Evolutionary conservation across 1,139 yeast genomes (phyloP).

Genomic region (Candida pseudoviswanathii): DNA sequence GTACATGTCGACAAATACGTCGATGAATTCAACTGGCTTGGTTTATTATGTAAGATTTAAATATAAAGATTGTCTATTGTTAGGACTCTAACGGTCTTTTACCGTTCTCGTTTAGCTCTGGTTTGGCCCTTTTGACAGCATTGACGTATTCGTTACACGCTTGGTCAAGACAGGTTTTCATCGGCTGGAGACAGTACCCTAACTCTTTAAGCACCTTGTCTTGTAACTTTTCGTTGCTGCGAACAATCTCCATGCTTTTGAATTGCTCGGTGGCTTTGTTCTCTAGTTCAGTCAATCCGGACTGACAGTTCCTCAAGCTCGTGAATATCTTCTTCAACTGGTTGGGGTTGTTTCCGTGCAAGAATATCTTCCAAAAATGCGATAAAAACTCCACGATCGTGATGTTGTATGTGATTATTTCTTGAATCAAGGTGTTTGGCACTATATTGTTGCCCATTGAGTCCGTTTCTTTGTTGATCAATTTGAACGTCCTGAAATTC

Average conservation of each 20-base stretch:
- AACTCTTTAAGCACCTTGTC: slow-evolving; percentile 40
- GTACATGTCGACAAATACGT: slow-evolving; percentile 7
- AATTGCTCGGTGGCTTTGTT: slow-evolving; percentile 16
- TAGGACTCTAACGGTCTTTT: slow-evolving; percentile 21
- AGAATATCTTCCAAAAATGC: slow-evolving; percentile 47
- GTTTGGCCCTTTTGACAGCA: slow-evolving; percentile 22
- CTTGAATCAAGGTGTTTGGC: slow-evolving; percentile 31
- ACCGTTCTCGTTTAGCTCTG: slow-evolving; percentile 29
- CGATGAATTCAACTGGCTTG: slow-evolving; percentile 16
- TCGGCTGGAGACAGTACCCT: slow-evolving; percentile 30
- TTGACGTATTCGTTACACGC: slow-evolving; percentile 35
- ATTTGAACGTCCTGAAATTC: slow-evolving; percentile 45
- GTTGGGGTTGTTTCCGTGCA: slow-evolving; percentile 39
- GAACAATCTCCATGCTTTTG: slow-evolving; percentile 14
- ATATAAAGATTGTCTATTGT: too few relatives aligned
- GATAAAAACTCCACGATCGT: slow-evolving; percentile 47
- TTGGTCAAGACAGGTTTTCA: slow-evolving; percentile 31
- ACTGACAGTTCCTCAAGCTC: slow-evolving; percentile 37
- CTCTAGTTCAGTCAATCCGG: slow-evolving; percentile 26
- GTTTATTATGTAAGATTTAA: slow-evolving; percentile 12
- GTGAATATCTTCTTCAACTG: slow-evolving; percentile 42
- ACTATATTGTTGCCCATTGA: slow-evolving; percentile 22
- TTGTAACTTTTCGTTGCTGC: slow-evolving; percentile 31
- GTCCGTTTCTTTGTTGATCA: slow-evolving; percentile 15
- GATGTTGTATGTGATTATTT: slow-evolving; percentile 40